A percentile compares a stretch with the other conserved stretches of the same genome.
These are phyloP conservation scores for Mycena rebaudengoi DNA, from an alignment of 768 basidiomycete genomes.

Conservation along the genomic window DNA sequence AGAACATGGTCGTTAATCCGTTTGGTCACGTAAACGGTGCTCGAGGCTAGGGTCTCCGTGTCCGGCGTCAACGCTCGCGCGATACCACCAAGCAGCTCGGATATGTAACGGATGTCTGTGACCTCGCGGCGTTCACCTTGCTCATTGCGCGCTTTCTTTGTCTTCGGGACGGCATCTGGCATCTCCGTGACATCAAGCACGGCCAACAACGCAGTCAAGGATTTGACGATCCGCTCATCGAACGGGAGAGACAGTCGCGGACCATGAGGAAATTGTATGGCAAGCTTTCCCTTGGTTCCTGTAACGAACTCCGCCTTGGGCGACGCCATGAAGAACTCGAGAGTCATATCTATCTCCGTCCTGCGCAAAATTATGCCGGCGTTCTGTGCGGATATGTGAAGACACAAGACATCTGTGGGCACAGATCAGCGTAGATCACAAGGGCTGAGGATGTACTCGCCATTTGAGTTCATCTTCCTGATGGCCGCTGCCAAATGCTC, in stretches of 20 bases:
- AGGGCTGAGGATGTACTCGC: background rate
- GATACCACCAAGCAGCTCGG: conserved; percentile 57
- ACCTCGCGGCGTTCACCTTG: conserved; percentile 51
- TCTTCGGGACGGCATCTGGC: conserved; percentile 43
- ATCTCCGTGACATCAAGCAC: conserved; percentile 45
- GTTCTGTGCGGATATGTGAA: conserved; percentile 56
- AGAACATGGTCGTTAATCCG: conserved; percentile 57
- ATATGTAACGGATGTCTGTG: conserved; percentile 56
- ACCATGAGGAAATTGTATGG: conserved; percentile 56
- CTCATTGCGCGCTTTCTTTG: conserved; percentile 45
- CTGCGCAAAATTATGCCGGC: conserved; percentile 53
- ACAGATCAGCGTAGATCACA: background rate
- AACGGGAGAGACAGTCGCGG: conserved; percentile 39
- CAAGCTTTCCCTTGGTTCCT: conserved; percentile 49
- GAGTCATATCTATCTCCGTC: conserved; percentile 34
- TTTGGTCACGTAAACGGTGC: conserved; percentile 35
- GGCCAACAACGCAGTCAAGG: conserved; percentile 49
- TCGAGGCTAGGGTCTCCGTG: conserved; percentile 1
- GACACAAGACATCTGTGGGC: conserved; percentile 44
- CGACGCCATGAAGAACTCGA: conserved; percentile 59
- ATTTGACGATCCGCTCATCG: conserved; percentile 38
- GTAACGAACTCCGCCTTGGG: conserved; percentile 46
- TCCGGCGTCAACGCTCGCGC: conserved; percentile 42
- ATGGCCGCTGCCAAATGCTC: conserved; percentile 27
- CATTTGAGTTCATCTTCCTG: background rate